Evolutionary conservation across 2,329 filamentous ascomycete species (phyloP).

Genomic region (Fonsecaea pedrosoi): DNA sequence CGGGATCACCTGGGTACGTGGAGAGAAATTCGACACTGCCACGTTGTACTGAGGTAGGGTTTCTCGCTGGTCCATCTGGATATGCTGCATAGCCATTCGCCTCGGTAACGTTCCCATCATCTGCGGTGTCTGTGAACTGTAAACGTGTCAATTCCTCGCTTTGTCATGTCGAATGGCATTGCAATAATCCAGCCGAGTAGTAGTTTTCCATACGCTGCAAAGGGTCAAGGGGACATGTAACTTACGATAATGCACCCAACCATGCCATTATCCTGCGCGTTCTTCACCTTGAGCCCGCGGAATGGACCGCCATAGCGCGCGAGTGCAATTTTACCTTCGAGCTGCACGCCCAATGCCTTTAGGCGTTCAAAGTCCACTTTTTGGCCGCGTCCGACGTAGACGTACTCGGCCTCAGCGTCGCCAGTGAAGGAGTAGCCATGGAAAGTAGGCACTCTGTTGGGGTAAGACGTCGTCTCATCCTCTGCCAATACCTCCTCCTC

Average conservation of each 20-base stretch:
- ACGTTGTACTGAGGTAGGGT: slow-evolving; percentile 55
- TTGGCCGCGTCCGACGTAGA: slow-evolving; percentile 53
- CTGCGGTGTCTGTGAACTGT: slow-evolving; percentile 53
- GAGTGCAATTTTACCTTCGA: slow-evolving; percentile 58
- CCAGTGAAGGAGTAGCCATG: slow-evolving; percentile 57
- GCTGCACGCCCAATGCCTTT: slow-evolving; percentile 49
- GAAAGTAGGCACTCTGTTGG: slow-evolving; percentile 53
- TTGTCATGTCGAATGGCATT: neutral
- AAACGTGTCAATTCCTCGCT: neutral
- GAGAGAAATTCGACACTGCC: slow-evolving; percentile 51
- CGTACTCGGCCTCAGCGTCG: slow-evolving; percentile 56
- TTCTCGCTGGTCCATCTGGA: slow-evolving; percentile 52
- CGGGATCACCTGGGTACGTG: slow-evolving; percentile 42
- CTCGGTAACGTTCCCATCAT: slow-evolving; percentile 57
- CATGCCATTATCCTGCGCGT: slow-evolving; percentile 54
- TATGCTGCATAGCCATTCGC: slow-evolving; percentile 55
- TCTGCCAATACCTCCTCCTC: slow-evolving; percentile 39
- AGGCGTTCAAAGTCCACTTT: slow-evolving; percentile 56
- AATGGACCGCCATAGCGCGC: slow-evolving; percentile 55
- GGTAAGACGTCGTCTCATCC: slow-evolving; percentile 40
- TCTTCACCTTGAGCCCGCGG: slow-evolving; percentile 57
- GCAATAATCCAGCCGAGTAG: neutral
- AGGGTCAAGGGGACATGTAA: neutral
- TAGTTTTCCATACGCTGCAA: neutral
- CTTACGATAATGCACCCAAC: slow-evolving; percentile 50